Evolutionary conservation across 768 basidiomycete species (phyloP).

Genomic region (Tricholoma bakamatsutake): DNA sequence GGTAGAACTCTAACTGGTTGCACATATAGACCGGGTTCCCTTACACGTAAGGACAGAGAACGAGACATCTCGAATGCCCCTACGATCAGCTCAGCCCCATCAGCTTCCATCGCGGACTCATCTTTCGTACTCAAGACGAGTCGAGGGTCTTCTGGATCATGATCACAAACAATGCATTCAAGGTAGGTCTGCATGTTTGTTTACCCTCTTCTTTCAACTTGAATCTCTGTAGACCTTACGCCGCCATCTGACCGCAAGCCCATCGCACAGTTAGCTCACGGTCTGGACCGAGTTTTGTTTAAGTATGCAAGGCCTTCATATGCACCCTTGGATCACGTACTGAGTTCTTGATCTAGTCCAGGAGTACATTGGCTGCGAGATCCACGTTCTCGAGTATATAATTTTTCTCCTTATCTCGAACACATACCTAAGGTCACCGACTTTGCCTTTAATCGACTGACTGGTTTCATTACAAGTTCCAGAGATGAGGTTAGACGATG

Average conservation of each 20-base stretch:
- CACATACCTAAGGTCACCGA: slow-evolving; percentile 69
- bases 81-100: neutral
- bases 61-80: neutral
- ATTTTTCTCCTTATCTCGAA: slow-evolving; percentile 71
- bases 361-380: slow-evolving; percentile 89
- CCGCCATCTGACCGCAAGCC: slow-evolving; percentile 41
- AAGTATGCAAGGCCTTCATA: slow-evolving; percentile 19
- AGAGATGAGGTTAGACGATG: slow-evolving; percentile 51
- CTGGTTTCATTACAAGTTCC: slow-evolving; percentile 73
- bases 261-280: slow-evolving; percentile 58
- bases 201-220: neutral
- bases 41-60: neutral
- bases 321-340: neutral
- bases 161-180: slow-evolving; percentile 9
- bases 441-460: slow-evolving; percentile 79
- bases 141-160: slow-evolving; percentile 29
- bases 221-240: slow-evolving; percentile 34
- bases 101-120: slow-evolving; percentile 6
- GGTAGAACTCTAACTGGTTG: neutral
- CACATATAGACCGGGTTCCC: neutral
- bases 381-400: slow-evolving; percentile 79
- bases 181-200: slow-evolving; percentile 4
- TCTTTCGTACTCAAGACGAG: slow-evolving; percentile 22
- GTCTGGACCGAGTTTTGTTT: slow-evolving; percentile 61
- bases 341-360: slow-evolving; percentile 43